Evolutionary conservation across 2,329 filamentous ascomycete genomes (phyloP).

Genomic region (Helminthosporium solani): DNA sequence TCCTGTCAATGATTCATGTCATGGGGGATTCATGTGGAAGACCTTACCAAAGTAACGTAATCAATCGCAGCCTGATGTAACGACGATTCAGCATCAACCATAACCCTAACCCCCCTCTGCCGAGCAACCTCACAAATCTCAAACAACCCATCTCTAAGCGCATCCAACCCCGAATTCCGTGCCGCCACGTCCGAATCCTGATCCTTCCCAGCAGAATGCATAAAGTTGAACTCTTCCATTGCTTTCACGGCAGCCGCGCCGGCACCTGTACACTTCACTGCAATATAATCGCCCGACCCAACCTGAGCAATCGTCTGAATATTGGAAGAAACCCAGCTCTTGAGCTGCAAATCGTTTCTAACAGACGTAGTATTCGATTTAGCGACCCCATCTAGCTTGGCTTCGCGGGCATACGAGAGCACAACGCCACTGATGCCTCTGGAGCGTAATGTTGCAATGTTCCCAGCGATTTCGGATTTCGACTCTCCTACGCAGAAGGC

Average conservation of each 20-base stretch:
- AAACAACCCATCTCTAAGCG: slow-evolving; percentile 2
- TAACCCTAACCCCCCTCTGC: slow-evolving; percentile 5
- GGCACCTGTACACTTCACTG: slow-evolving; percentile 2
- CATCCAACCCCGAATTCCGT: neutral
- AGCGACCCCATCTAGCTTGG: slow-evolving; percentile 1
- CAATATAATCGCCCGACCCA: slow-evolving; percentile 2
- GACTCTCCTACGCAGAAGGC: slow-evolving; percentile 4
- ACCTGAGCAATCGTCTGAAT: slow-evolving; percentile 3
- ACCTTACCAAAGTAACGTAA: neutral
- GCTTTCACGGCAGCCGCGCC: slow-evolving; percentile 1
- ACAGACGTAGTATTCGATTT: neutral
- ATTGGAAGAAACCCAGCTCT: slow-evolving; percentile 3
- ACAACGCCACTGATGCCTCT: slow-evolving; percentile 6
- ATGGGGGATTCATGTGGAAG: neutral
- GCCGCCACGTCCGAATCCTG: too few relatives aligned
- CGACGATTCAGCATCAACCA: slow-evolving; percentile 2
- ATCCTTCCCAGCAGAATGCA: neutral
- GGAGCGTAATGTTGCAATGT: slow-evolving; percentile 3
- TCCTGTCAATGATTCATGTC: neutral
- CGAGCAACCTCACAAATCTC: slow-evolving; percentile 4
- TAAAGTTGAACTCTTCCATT: slow-evolving; percentile 4
- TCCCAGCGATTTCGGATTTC: slow-evolving; percentile 4
- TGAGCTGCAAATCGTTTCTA: neutral
- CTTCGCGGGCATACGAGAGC: slow-evolving; percentile 3
- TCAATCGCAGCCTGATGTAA: slow-evolving; percentile 4